phyloP scores from a whole-genome alignment of 176 grass and related monocot species.

The Tillandsia leiboldiana region DNA sequence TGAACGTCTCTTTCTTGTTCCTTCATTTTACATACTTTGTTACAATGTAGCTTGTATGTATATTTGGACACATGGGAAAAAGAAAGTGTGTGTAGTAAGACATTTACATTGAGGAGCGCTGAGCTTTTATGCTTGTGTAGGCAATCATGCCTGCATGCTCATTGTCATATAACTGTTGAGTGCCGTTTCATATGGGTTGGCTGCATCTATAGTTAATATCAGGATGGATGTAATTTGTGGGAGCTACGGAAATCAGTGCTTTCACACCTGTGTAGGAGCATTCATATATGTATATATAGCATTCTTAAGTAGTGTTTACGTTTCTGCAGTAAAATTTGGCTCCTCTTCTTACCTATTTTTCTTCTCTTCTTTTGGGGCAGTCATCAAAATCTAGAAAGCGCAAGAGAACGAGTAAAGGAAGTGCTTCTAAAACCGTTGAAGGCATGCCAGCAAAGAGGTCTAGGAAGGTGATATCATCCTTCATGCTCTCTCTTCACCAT shows the following conservation, averaged over 20 bases:
- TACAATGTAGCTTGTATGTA: too few species aligned
- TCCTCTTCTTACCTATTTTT: neutral
- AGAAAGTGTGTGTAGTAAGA: too few species aligned
- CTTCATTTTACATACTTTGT: neutral
- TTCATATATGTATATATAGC: too few species aligned
- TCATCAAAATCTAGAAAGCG: conserved; percentile 67
- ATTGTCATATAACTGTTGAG: too few species aligned
- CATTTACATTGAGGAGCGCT: too few species aligned
- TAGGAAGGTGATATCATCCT: conserved; percentile 42
- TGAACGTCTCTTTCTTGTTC: neutral
- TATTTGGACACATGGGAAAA: too few species aligned
- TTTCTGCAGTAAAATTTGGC: neutral
- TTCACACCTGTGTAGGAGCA: too few species aligned
- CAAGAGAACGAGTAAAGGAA: conserved; percentile 53
- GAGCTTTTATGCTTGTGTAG: too few species aligned
- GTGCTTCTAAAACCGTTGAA: conserved; percentile 40
- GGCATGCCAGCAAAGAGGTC: conserved; percentile 34
- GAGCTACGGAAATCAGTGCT: too few species aligned
- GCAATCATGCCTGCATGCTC: too few species aligned
- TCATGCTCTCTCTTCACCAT: neutral
- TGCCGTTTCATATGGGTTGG: neutral
- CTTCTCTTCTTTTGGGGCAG: conserved; percentile 27
- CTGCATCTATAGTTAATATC: neutral
- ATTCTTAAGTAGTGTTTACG: neutral
- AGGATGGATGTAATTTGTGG: too few species aligned